Conservation (phyloP, 768 basidiomycete genomes). For the Mycena galericulata region DNA sequence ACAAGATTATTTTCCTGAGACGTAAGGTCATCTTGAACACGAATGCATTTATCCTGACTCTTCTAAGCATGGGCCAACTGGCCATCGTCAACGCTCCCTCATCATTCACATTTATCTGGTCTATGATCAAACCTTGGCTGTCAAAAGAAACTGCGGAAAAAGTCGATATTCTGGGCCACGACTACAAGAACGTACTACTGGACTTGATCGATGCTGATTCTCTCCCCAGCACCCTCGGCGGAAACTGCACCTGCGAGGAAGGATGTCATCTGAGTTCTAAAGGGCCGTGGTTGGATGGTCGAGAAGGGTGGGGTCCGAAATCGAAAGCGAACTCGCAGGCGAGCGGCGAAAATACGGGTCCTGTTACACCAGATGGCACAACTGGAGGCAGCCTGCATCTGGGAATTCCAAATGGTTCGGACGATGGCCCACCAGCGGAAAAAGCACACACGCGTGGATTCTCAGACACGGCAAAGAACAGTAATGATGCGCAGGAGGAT, state of each 20-base stretch:
- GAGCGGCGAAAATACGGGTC: no score
- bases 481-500: conserved; percentile 21
- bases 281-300: conserved; percentile 79
- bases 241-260: conserved; percentile 72
- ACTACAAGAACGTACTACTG: conserved; percentile 69
- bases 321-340: conserved; percentile 32
- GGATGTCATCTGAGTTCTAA: conserved; percentile 73
- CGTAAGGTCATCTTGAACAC: conserved; percentile 55
- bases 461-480: neutral
- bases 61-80: conserved; percentile 75
- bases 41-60: neutral
- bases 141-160: conserved; percentile 79
- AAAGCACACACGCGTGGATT: neutral
- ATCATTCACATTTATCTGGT: conserved; percentile 81
- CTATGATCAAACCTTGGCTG: conserved; percentile 76
- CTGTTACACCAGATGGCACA: neutral
- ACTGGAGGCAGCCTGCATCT: neutral
- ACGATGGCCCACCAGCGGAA: neutral
- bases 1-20: conserved; percentile 84
- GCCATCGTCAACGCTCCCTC: conserved; percentile 79
- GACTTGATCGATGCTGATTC: conserved; percentile 72
- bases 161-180: conserved; percentile 71
- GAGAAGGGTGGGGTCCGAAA: conserved; percentile 62
- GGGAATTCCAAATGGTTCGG: neutral
- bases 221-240: conserved; percentile 71